Evolutionary conservation across 768 basidiomycete species (phyloP).

Genomic region (Paxillus involutus): DNA sequence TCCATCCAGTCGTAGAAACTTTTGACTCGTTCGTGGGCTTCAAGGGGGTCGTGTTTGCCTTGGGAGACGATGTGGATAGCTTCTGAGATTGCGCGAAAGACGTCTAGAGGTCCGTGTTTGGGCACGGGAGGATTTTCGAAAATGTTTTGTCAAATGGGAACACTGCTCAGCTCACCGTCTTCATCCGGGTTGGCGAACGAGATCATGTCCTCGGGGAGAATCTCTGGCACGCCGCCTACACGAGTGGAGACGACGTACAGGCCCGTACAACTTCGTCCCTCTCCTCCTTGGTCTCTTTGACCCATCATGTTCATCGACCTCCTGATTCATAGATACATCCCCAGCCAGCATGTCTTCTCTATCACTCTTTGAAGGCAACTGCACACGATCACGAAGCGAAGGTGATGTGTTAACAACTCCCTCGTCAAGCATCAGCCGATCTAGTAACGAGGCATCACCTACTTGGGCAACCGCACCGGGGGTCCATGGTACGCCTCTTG

Average conservation of each 20-base stretch:
- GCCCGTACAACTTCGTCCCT: too few relatives aligned
- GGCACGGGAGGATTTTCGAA: background rate
- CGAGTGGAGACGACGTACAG: constrained; percentile 92
- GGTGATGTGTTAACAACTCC: too few relatives aligned
- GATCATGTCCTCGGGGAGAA: constrained; percentile 92
- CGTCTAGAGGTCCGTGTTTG: constrained; percentile 49
- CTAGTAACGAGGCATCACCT: too few relatives aligned
- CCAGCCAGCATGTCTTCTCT: too few relatives aligned
- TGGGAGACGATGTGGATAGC: constrained; percentile 70
- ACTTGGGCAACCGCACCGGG: too few relatives aligned
- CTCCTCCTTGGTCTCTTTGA: too few relatives aligned
- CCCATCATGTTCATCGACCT: too few relatives aligned
- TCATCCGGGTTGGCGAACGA: constrained; percentile 93
- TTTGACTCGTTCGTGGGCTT: constrained; percentile 75
- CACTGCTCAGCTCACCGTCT: constrained; percentile 62
- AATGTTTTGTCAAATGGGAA: background rate
- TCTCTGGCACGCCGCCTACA: constrained; percentile 86
- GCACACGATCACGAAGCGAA: too few relatives aligned
- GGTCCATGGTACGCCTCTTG: too few relatives aligned
- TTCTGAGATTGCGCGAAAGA: constrained; percentile 78
- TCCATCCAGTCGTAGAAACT: constrained; percentile 87
- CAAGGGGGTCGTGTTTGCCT: constrained; percentile 71
- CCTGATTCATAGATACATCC: too few relatives aligned
- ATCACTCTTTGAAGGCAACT: too few relatives aligned
- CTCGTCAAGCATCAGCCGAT: too few relatives aligned